These are phyloP conservation scores for Styphnolobium japonicum DNA, from an alignment of 306 rosid species.

Conservation along the genomic window DNA sequence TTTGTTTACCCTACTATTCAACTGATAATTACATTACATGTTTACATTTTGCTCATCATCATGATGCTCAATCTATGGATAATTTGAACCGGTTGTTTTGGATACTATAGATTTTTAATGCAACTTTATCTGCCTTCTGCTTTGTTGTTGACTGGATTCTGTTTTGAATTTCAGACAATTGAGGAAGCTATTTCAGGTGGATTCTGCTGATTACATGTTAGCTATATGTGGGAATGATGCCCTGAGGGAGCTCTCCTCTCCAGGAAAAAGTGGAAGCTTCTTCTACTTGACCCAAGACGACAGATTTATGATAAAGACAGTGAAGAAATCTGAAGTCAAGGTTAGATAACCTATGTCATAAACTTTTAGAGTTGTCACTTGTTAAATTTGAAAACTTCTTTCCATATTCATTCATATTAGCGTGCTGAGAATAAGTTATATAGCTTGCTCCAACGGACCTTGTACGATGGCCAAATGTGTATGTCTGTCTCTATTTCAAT, in stretches of 20 bases:
- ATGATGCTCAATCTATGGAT: not conserved
- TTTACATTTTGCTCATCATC: not conserved
- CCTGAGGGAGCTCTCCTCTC: conserved; percentile 94
- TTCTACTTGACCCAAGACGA: conserved; percentile 96
- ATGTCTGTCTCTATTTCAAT: conserved; percentile 6
- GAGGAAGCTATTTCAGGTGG: conserved; percentile 83
- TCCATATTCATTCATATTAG: not conserved
- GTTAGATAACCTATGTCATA: conserved; percentile 38
- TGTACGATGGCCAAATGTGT: not conserved
- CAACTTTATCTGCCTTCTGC: not conserved
- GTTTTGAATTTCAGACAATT: conserved; percentile 55
- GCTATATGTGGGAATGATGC: conserved; percentile 91
- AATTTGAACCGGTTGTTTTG: not conserved
- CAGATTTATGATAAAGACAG: conserved; percentile 92
- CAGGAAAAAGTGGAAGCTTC: conserved; percentile 93
- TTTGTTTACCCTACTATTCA: not conserved
- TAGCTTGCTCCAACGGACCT: not conserved
- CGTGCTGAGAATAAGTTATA: not conserved
- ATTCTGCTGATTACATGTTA: conserved; percentile 94
- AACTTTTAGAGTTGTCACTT: conserved; percentile 3
- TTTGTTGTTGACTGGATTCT: not conserved
- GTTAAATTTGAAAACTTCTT: not conserved
- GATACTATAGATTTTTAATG: not conserved
- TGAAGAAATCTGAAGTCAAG: conserved; percentile 98
- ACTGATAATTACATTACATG: not conserved